Evolutionary conservation across 495 filamentous ascomycete genomes (phyloP).

Genomic region (Neurospora sp.): DNA sequence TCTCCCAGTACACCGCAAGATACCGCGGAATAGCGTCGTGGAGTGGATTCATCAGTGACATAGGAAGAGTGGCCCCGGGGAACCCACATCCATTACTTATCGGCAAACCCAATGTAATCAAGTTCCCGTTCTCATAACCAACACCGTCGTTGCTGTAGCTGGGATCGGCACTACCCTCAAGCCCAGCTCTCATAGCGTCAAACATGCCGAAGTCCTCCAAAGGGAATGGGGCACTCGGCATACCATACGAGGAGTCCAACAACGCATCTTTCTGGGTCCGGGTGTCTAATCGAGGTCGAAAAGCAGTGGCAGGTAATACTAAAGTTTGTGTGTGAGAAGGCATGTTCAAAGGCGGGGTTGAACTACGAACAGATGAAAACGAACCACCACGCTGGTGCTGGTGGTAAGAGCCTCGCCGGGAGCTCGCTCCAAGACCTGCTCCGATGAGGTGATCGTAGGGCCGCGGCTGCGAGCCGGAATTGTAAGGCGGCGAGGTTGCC

Average conservation of each 20-base stretch:
- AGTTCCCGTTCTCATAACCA: constrained; percentile 11
- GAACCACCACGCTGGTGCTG: constrained; percentile 16
- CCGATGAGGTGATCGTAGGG: not conserved
- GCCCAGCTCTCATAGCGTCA: constrained; percentile 5
- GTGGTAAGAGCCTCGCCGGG: not conserved
- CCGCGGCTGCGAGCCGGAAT: not conserved
- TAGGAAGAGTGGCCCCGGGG: constrained; percentile 21
- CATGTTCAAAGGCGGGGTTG: constrained; percentile 29
- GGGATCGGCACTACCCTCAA: constrained; percentile 1
- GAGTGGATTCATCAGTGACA: constrained; percentile 22
- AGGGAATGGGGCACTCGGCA: constrained; percentile 4
- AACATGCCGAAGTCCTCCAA: constrained; percentile 11
- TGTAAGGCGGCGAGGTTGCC: not conserved
- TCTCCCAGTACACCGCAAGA: constrained; percentile 35
- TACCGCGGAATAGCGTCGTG: constrained; percentile 27
- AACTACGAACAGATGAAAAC: constrained; percentile 31
- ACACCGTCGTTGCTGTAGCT: constrained; percentile 6
- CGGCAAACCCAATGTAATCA: constrained; percentile 21
- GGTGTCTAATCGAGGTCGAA: constrained; percentile 13
- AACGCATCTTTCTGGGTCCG: constrained; percentile 23
- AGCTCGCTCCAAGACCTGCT: not conserved
- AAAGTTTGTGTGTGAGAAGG: constrained; percentile 32
- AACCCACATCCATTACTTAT: constrained; percentile 11
- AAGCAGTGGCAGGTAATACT: constrained; percentile 21
- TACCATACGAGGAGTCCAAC: constrained; percentile 6